phyloP scores from a whole-genome alignment of 2,329 filamentous ascomycete species.

The Rhinocladiella mackenziei region DNA sequence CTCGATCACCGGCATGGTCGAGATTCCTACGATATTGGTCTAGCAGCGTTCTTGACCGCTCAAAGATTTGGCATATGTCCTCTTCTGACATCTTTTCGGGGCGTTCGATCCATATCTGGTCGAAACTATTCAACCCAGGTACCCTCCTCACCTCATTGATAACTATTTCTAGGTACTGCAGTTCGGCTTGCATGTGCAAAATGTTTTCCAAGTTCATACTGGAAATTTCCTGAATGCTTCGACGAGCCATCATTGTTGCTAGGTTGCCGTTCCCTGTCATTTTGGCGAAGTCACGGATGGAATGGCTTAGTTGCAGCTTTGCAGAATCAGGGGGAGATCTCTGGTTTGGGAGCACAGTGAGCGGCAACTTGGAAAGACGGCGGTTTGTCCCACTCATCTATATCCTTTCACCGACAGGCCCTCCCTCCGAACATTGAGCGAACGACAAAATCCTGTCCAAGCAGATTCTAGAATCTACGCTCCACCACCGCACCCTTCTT shows the following conservation, averaged over 20 bases:
- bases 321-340: conserved; percentile 13
- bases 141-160: conserved; percentile 22
- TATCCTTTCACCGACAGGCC: conserved; percentile 3
- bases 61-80: conserved; percentile 22
- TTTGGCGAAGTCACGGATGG: conserved; percentile 4
- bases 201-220: conserved; percentile 23
- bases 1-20: conserved; percentile 1
- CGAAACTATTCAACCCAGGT: conserved; percentile 21
- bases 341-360: conserved; percentile 15
- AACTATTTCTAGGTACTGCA: conserved; percentile 23
- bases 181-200: conserved; percentile 27
- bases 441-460: background rate
- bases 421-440: background rate
- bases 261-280: conserved; percentile 25
- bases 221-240: conserved; percentile 25
- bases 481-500: conserved; percentile 2
- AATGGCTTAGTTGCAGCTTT: background rate
- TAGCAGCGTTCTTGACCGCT: conserved; percentile 23
- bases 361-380: conserved; percentile 15
- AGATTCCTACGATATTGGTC: conserved; percentile 22
- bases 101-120: conserved; percentile 22
- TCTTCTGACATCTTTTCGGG: conserved; percentile 22
- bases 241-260: conserved; percentile 24
- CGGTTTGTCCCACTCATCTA: conserved; percentile 14
- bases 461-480: background rate